A percentile compares a stretch with the other conserved stretches of the same genome.
phyloP scores from a whole-genome alignment of 1,284 basidiomycete genomes.

The Ganoderma sinense region DNA sequence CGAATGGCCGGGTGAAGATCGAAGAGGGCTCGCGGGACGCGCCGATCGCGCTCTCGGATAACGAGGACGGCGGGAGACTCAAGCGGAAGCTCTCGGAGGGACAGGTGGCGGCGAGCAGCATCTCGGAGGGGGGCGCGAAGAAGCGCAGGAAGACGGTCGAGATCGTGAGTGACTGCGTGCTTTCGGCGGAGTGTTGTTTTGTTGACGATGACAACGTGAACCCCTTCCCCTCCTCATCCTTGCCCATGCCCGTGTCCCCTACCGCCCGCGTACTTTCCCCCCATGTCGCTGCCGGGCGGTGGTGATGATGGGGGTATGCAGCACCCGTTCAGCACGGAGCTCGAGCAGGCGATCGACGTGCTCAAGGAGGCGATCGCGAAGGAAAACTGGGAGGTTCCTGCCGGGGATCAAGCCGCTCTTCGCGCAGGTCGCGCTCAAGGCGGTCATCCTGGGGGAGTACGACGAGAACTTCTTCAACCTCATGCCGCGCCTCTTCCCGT shows the following conservation, averaged over 20 bases:
- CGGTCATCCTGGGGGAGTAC: slow-evolving; percentile 87
- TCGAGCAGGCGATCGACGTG: slow-evolving; percentile 68
- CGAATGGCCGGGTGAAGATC: slow-evolving; percentile 22
- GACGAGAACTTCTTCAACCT: slow-evolving; percentile 91
- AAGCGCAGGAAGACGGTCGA: slow-evolving; percentile 73
- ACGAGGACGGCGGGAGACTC: slow-evolving; percentile 40
- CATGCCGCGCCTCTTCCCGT: slow-evolving; percentile 89
- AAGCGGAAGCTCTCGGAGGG: slow-evolving; percentile 41
- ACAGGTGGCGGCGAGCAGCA: slow-evolving; percentile 18
- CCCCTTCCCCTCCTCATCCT: background rate
- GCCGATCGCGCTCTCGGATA: slow-evolving; percentile 57
- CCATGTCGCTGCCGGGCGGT: background rate
- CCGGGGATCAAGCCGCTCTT: slow-evolving; percentile 80
- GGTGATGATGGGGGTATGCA: slow-evolving; percentile 37
- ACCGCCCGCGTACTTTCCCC: no score
- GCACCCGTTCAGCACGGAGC: slow-evolving; percentile 70
- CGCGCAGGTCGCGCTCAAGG: slow-evolving; percentile 75
- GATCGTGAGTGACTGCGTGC: slow-evolving; percentile 49
- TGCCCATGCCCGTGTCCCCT: background rate
- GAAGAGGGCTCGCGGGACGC: slow-evolving; percentile 53
- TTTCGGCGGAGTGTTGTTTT: background rate
- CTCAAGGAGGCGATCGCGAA: slow-evolving; percentile 69
- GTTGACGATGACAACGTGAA: background rate
- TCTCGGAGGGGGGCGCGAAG: slow-evolving; percentile 47
- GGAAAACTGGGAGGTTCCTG: slow-evolving; percentile 86